A percentile compares a stretch with the other conserved stretches of the same genome.
These are phyloP conservation scores for Fusarium duplospermum DNA, from an alignment of 2,329 filamentous ascomycete genomes.

Conservation along the genomic window DNA sequence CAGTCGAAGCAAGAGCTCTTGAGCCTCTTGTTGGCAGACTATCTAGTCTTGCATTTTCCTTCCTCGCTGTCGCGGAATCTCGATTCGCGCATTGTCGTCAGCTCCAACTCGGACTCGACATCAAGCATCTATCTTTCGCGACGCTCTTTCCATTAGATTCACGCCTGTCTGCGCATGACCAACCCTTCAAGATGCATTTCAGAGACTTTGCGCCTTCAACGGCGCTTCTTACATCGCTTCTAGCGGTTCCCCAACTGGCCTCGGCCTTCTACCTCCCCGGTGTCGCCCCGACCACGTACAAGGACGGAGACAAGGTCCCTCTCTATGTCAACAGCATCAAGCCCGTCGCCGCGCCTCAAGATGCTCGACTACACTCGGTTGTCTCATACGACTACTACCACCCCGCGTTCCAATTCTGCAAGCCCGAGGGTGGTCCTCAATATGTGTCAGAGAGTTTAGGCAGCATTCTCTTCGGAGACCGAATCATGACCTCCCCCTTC, in stretches of 20 bases:
- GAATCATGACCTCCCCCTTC: slow-evolving; percentile 97
- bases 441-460: slow-evolving; percentile 85
- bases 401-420: slow-evolving; percentile 87
- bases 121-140: slow-evolving; percentile 27
- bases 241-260: slow-evolving; percentile 64
- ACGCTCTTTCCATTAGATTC: slow-evolving; percentile 15
- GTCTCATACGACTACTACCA: slow-evolving; percentile 98
- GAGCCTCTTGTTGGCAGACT: not conserved
- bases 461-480: slow-evolving; percentile 96
- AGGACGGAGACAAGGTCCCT: slow-evolving; percentile 80
- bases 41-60: not conserved
- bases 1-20: not conserved
- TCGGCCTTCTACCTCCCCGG: slow-evolving; percentile 95
- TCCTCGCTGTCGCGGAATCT: not conserved
- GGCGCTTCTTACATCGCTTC: slow-evolving; percentile 62
- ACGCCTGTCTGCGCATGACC: slow-evolving; percentile 43
- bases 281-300: slow-evolving; percentile 93
- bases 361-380: slow-evolving; percentile 88
- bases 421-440: slow-evolving; percentile 79
- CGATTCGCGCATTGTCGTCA: slow-evolving; percentile 40
- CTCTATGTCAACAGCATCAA: slow-evolving; percentile 94
- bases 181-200: slow-evolving; percentile 57
- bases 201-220: slow-evolving; percentile 57
- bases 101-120: slow-evolving; percentile 23
- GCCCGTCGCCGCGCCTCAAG: slow-evolving; percentile 80